phyloP scores from a whole-genome alignment of 106 monocot genomes.

The Posidonia australis region DNA sequence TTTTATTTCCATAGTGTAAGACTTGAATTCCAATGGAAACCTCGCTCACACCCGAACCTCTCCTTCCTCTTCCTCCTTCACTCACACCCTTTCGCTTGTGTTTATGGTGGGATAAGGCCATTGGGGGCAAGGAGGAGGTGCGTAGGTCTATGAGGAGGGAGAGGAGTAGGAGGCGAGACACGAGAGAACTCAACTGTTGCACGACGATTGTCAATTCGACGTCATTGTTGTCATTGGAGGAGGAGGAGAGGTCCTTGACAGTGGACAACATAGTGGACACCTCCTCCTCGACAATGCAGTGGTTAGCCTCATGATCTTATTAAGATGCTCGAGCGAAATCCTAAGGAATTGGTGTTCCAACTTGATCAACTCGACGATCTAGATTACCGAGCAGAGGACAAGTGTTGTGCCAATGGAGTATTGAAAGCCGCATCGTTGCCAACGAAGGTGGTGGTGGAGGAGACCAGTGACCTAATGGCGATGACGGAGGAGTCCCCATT shows the following conservation, averaged over 20 bases:
- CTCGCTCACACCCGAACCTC: too few relatives aligned
- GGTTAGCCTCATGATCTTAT: conserved; percentile 60
- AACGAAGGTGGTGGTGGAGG: background rate
- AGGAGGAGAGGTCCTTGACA: conserved; percentile 29
- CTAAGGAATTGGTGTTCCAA: conserved; percentile 81
- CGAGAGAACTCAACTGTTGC: conserved; percentile 56
- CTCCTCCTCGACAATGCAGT: conserved; percentile 75
- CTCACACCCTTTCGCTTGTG: too few relatives aligned
- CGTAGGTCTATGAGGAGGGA: too few relatives aligned
- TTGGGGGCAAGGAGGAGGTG: too few relatives aligned
- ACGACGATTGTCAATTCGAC: conserved; percentile 26
- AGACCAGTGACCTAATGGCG: background rate
- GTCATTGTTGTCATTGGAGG: conserved; percentile 12
- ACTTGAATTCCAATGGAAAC: too few relatives aligned
- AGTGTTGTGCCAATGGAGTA: too few relatives aligned
- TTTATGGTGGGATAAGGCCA: too few relatives aligned
- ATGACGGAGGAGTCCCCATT: conserved; percentile 14
- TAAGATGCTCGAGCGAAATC: conserved; percentile 73
- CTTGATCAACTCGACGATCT: conserved; percentile 65
- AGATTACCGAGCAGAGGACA: conserved; percentile 18
- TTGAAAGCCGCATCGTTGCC: background rate
- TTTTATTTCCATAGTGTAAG: too few relatives aligned
- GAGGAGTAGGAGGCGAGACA: conserved; percentile 92
- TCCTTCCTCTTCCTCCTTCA: too few relatives aligned
- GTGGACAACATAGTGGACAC: conserved; percentile 56